Percentiles rank a stretch among this genome's conserved stretches.
phyloP scores from a whole-genome alignment of 306 rosid species.

The Vicia faba region DNA sequence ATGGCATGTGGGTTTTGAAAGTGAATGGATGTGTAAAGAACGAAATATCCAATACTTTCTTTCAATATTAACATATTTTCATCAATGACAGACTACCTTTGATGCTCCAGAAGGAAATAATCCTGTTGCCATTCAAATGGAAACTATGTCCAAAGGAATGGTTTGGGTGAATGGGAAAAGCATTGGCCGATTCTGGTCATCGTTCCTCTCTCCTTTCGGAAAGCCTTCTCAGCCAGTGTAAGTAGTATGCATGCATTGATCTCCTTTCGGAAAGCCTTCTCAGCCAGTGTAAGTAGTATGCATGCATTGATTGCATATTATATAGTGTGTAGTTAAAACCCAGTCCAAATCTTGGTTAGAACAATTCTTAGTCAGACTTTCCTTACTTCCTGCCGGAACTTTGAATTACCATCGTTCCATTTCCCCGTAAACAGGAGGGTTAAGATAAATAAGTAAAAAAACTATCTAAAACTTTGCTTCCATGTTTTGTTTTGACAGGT shows the following conservation, averaged over 20 bases:
- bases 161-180: constrained; percentile 34
- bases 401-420: too few relatives aligned
- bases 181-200: constrained; percentile 28
- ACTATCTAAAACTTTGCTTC: neutral
- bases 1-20: neutral
- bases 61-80: neutral
- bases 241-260: neutral
- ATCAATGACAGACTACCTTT: constrained; percentile 25
- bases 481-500: constrained; percentile 10
- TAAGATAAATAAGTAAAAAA: too few relatives aligned
- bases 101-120: constrained; percentile 27
- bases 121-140: constrained; percentile 29
- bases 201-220: constrained; percentile 26
- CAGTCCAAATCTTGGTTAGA: too few relatives aligned
- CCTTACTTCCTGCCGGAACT: too few relatives aligned
- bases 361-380: too few relatives aligned
- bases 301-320: too few relatives aligned
- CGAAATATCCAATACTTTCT: constrained; percentile 6
- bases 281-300: constrained; percentile 23
- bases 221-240: constrained; percentile 24
- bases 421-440: too few relatives aligned
- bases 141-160: constrained; percentile 35
- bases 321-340: too few relatives aligned
- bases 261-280: constrained; percentile 21
- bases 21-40: neutral